Evolutionary conservation across 2,329 filamentous ascomycete genomes (phyloP).

Genomic region (Aspergillus glaucus): DNA sequence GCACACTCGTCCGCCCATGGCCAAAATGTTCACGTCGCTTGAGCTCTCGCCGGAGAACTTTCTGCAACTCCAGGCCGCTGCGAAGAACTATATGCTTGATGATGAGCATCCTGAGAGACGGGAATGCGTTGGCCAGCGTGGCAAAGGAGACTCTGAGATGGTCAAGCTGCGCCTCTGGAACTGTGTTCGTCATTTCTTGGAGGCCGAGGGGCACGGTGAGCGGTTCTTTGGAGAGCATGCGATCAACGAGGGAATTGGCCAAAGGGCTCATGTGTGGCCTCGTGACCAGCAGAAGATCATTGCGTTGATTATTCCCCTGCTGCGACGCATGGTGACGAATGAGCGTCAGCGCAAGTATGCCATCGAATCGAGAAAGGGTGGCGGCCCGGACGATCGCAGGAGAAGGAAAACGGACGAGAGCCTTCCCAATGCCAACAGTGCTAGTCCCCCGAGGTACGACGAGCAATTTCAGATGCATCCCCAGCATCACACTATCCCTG

Average conservation of each 20-base stretch:
- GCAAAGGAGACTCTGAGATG: constrained; percentile 51
- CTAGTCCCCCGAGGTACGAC: constrained; percentile 19
- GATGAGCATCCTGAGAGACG: constrained; percentile 49
- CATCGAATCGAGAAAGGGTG: constrained; percentile 49
- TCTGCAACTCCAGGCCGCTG: constrained; percentile 49
- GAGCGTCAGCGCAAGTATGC: constrained; percentile 54
- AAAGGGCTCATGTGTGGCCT: constrained; percentile 47
- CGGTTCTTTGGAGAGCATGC: constrained; percentile 47
- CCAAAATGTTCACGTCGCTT: constrained; percentile 51
- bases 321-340: constrained; percentile 55
- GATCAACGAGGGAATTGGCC: constrained; percentile 33
- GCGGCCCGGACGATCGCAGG: constrained; percentile 32
- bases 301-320: constrained; percentile 50
- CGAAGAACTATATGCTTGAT: constrained; percentile 54
- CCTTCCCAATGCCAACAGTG: constrained; percentile 20
- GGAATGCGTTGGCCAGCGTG: constrained; percentile 52
- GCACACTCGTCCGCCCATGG: constrained; percentile 53
- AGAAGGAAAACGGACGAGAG: constrained; percentile 31
- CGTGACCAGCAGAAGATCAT: constrained; percentile 51
- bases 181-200: constrained; percentile 50
- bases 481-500: constrained; percentile 17
- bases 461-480: constrained; percentile 27
- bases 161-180: constrained; percentile 53
- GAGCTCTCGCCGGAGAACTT: constrained; percentile 53
- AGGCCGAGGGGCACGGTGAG: constrained; percentile 45